Base-by-base conservation (phyloP, 73 alveolate genomes). In the Durusdinium trenchii region DNA sequence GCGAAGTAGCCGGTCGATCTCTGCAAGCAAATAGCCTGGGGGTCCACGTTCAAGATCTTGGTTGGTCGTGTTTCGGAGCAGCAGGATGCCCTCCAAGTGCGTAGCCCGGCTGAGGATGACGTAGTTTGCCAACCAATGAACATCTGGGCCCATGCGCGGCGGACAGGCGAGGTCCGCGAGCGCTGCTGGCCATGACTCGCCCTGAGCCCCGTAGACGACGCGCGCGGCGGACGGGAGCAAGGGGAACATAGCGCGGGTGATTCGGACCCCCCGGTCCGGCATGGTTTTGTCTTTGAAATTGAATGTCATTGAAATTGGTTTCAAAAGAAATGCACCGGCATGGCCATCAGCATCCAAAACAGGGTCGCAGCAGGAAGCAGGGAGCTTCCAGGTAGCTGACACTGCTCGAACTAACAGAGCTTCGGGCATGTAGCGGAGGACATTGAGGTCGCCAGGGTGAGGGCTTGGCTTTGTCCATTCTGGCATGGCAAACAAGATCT, bases 201-300 rank as follows among this genome's bases (percentile, higher is more conserved):
- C 71, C 26, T 57, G 71, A 26, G 71, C 71, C 14, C 71, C 71
- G 71, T 62, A 62, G 40, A 62, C 76, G 32, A 62, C 32, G 76
- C 54, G 36, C 52, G 54, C 14, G 85, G 35, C 36, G 10, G 85
- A 47, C 16, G 85, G 85, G 30, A 73, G 30, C 48, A 73, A 10
- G 28, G 85, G 85, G 51, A 73, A 73, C 85, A 73, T 73, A 6
- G 85, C 36, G 23, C 85, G 85, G 47, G 85, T 73, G 28, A 73
- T 35, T 12, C 54, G 47, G 20, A 73, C 40, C 40, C 9, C 40
- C 40, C 9, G 85, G 16, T 73, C 48, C 32, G 16, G 48, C 52
- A 3, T 73, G 36, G 18, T 23, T 35, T 35, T 73, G 51, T 73
- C 85, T 38, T 35, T 40, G 51, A 26, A 73, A 5, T 35, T 12